phyloP scores from a whole-genome alignment of 352 stramenopile species.

The Plasmopara halstedii region DNA sequence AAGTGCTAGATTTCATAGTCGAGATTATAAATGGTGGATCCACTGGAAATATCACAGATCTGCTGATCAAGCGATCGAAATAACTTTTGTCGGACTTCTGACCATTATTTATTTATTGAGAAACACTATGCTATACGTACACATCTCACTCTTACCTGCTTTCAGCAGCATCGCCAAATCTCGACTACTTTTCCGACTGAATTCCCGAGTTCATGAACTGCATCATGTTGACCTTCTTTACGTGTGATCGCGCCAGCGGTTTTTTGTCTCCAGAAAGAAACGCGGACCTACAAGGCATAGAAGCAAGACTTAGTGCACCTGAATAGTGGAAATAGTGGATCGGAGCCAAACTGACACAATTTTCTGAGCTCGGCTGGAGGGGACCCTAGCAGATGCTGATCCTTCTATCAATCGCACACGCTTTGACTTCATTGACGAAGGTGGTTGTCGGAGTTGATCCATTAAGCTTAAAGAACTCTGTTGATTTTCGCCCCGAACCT shows the following conservation, averaged over 20 bases:
- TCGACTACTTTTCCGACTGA: conserved; percentile 15
- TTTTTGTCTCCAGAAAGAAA: conserved; percentile 20
- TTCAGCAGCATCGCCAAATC: background rate
- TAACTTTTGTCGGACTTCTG: too few relatives aligned
- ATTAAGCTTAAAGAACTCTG: conserved; percentile 20
- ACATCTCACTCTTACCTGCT: background rate
- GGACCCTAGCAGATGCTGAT: conserved; percentile 5
- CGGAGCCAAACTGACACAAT: conserved; percentile 38
- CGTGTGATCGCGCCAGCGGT: conserved; percentile 22
- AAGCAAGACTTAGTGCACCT: background rate
- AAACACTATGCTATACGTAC: background rate
- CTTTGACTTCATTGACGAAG: conserved; percentile 8
- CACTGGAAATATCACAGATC: background rate
- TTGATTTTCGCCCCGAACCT: conserved; percentile 3
- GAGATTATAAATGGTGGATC: background rate
- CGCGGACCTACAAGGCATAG: conserved; percentile 21
- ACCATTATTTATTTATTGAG: too few relatives aligned
- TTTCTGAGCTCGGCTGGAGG: conserved; percentile 37
- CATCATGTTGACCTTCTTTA: conserved; percentile 76
- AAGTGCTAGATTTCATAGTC: background rate
- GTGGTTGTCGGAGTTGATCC: conserved; percentile 25
- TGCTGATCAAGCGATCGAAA: too few relatives aligned
- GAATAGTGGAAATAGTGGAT: background rate
- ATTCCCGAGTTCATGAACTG: conserved; percentile 62
- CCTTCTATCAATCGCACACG: background rate